A percentile compares a stretch with the other conserved stretches of the same genome.
Evolutionary conservation across 495 filamentous ascomycete species (phyloP).

Genomic region (Rusavskia elegans): DNA sequence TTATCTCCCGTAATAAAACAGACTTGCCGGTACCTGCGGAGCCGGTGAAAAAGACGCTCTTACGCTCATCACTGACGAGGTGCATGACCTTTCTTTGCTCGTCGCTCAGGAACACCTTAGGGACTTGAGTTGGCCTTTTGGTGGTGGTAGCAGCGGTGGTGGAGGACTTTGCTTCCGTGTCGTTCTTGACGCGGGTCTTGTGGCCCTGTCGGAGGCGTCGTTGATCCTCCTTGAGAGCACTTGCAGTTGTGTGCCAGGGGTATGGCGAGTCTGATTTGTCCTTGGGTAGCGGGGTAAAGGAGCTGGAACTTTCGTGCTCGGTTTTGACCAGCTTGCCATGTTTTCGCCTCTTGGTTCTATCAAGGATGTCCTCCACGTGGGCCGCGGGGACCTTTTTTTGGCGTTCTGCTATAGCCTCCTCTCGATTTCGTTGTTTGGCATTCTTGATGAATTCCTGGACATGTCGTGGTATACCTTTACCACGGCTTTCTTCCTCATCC

Average conservation of each 20-base stretch:
- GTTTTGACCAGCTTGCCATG: no score
- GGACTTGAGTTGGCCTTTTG: conserved; percentile 23
- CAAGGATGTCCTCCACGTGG: no score
- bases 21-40: conserved; percentile 97
- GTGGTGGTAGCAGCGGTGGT: conserved; percentile 19
- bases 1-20: conserved; percentile 83
- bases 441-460: no score
- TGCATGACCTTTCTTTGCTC: conserved; percentile 77
- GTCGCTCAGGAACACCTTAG: conserved; percentile 56
- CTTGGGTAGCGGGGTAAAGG: conserved; percentile 20
- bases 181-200: conserved; percentile 38
- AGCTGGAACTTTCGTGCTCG: conserved; percentile 5
- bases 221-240: conserved; percentile 67
- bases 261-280: conserved; percentile 24
- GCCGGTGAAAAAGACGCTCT: conserved; percentile 96
- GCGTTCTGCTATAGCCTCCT: no score
- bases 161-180: conserved; percentile 18
- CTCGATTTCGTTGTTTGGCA: no score
- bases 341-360: no score
- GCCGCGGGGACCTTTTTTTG: no score
- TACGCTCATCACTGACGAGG: conserved; percentile 53
- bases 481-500: conserved; percentile 8
- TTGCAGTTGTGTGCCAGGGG: conserved; percentile 70
- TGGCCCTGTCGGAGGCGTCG: conserved; percentile 50
- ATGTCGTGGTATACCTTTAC: conserved; percentile 8